phyloP scores from a whole-genome alignment of 2,329 filamentous ascomycete species.

The Sordariomycetes sp. region DNA sequence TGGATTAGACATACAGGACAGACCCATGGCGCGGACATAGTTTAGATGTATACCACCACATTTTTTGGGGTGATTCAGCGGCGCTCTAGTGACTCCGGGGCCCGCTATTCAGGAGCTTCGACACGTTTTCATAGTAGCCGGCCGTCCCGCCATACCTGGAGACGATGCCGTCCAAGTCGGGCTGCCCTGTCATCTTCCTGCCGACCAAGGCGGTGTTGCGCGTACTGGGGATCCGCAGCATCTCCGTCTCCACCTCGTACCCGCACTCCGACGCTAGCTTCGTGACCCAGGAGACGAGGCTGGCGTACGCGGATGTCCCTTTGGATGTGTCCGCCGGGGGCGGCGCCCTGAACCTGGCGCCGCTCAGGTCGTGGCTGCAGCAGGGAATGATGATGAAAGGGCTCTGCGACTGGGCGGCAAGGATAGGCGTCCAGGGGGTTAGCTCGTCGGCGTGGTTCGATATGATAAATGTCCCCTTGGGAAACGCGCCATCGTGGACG shows the following conservation, averaged over 20 bases:
- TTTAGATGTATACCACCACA: background rate
- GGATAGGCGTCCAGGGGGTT: conserved; percentile 87
- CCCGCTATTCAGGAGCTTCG: conserved; percentile 44
- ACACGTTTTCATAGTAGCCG: conserved; percentile 49
- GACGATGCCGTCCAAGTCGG: conserved; percentile 33
- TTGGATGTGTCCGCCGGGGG: conserved; percentile 38
- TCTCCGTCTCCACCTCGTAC: conserved; percentile 69
- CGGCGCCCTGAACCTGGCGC: conserved; percentile 60
- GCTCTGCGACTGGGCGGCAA: conserved; percentile 63
- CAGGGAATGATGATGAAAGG: conserved; percentile 93
- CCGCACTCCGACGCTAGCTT: conserved; percentile 61
- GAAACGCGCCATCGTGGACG: conserved; percentile 56
- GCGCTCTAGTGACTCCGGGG: conserved; percentile 25
- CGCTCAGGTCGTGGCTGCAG: conserved; percentile 80
- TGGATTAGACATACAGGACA: conserved; percentile 22
- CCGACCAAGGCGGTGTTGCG: conserved; percentile 77
- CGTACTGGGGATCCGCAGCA: conserved; percentile 85
- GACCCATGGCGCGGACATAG: background rate
- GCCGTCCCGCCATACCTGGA: conserved; percentile 41
- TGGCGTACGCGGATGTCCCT: conserved; percentile 64
- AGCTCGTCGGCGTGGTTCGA: conserved; percentile 97
- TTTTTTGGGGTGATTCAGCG: background rate
- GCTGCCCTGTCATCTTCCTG: conserved; percentile 24
- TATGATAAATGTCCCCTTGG: conserved; percentile 73
- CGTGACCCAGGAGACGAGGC: conserved; percentile 69